Base-by-base conservation (phyloP, 306 rosid genomes). In the Vicia villosa region DNA sequence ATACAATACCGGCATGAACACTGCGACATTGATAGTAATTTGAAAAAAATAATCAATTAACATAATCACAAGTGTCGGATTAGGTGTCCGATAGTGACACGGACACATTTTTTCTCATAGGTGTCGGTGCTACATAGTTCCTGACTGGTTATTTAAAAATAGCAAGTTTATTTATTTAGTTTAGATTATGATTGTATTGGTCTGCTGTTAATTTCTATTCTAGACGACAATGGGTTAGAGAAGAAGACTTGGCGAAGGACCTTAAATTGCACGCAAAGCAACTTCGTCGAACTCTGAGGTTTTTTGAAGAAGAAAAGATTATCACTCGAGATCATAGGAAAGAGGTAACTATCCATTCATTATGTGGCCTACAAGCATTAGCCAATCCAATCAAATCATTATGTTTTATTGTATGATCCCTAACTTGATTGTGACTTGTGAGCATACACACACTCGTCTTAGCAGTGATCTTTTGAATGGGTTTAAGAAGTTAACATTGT, bases 221-320 rank as follows among this genome's bases (percentile, higher is more conserved):
- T 56, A 91, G 99, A 69, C 92, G 95, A 11, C 97, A 91, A 83
- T 95, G 99, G 99, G 96, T 95, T 42, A 83, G 96, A 17, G 97
- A 91, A 81, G 96, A 95, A 74, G 97, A 95, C 82, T 87, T 95
- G 81, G 97, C 96, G 50, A 95, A 95, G 91, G 96, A 91, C 79
- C 90, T 91, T 70, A 89, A 91, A 72, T 76, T 95, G 72, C 99
- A 95, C 74, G 71, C 96, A 0, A 91, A 95, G 84, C 97, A 89
- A 66, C 94, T 94, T 66, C 97, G 95, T 45, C 89, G 95, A 68
- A 89, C 91, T 64, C 70, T 91, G 70, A 83, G 91, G 42, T 87
- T 84, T 66, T 89, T 95, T 69, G 99, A 95, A 81, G 99, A 91
- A 81, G 99, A 95, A 84, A 91, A 91, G 81, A 74, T 95, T 61